Conservation (phyloP, 257 asterid genomes). For the Paraleonurus japonicus region DNA sequence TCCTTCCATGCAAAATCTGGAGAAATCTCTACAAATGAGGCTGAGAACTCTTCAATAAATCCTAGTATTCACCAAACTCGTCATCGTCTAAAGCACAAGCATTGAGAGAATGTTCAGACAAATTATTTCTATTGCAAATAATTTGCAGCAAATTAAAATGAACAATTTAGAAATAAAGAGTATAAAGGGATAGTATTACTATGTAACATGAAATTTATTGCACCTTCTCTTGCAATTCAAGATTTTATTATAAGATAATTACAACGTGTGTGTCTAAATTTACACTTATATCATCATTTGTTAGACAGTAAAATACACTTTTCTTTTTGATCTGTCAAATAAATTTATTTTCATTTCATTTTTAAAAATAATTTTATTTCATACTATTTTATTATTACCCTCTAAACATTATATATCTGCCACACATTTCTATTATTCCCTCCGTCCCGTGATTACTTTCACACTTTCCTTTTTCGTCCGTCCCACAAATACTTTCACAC, state of each 20-base stretch:
- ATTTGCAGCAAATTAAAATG: not conserved
- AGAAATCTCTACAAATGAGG: slow-evolving; percentile 16
- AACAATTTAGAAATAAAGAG: not conserved
- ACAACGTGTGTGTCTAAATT: not conserved
- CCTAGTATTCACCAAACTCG: slow-evolving; percentile 24
- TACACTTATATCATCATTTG: not conserved
- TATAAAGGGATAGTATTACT: not conserved
- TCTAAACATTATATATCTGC: no score
- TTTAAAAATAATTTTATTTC: no score
- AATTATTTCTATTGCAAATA: not conserved
- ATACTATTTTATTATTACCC: no score
- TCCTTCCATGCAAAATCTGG: slow-evolving; percentile 24
- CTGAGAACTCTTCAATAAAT: slow-evolving; percentile 25
- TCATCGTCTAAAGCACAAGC: not conserved
- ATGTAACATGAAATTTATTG: not conserved
- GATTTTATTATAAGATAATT: not conserved
- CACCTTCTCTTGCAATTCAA: not conserved
- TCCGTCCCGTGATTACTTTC: no score
- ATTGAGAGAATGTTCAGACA: slow-evolving; percentile 10
- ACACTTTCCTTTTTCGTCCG: no score
- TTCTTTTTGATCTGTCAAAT: no score
- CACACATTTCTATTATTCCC: no score
- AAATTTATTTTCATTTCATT: no score
- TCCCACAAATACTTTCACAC: no score
- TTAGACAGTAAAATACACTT: not conserved